Evolutionary conservation across 2,329 filamentous ascomycete genomes (phyloP).

Genomic region (Alternaria incomplexa): DNA sequence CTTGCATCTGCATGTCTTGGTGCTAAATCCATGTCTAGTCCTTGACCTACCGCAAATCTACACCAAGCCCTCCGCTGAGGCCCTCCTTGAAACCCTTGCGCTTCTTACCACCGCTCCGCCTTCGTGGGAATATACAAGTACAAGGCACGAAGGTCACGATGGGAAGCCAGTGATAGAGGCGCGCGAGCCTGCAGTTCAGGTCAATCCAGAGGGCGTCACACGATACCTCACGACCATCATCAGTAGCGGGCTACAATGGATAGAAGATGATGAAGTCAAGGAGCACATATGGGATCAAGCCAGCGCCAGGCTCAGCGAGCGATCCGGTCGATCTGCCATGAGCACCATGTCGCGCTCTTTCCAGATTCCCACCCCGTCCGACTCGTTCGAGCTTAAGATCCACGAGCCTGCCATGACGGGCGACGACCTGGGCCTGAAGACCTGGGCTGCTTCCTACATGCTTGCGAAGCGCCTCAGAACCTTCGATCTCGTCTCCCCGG

Average conservation of each 20-base stretch:
- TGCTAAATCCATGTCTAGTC: constrained; percentile 52
- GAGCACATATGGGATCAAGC: constrained; percentile 80
- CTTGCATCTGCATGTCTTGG: neutral
- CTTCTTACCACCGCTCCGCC: constrained; percentile 70
- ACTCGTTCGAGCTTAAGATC: constrained; percentile 66
- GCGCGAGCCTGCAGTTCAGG: constrained; percentile 38
- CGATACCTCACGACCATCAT: constrained; percentile 74
- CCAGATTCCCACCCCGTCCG: constrained; percentile 57
- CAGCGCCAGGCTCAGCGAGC: constrained; percentile 79
- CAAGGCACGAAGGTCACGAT: constrained; percentile 6
- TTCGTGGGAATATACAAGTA: constrained; percentile 65
- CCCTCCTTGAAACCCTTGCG: constrained; percentile 70
- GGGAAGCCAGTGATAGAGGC: constrained; percentile 33
- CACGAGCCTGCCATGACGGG: constrained; percentile 87
- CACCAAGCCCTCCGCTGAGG: constrained; percentile 70
- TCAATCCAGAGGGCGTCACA: constrained; percentile 59
- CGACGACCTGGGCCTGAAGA: constrained; percentile 90
- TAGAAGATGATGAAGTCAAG: constrained; percentile 68
- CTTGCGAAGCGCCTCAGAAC: constrained; percentile 72
- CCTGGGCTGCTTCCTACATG: constrained; percentile 90
- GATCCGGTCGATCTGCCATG: constrained; percentile 79
- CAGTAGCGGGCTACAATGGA: constrained; percentile 71
- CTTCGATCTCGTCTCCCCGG: constrained; percentile 30
- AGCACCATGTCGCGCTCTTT: constrained; percentile 68
- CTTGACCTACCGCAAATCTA: constrained; percentile 84